Evolutionary conservation across 352 stramenopile species (phyloP), one percentile per base, ranked within the genome.

Genomic region (Phytophthora sp.): DNA sequence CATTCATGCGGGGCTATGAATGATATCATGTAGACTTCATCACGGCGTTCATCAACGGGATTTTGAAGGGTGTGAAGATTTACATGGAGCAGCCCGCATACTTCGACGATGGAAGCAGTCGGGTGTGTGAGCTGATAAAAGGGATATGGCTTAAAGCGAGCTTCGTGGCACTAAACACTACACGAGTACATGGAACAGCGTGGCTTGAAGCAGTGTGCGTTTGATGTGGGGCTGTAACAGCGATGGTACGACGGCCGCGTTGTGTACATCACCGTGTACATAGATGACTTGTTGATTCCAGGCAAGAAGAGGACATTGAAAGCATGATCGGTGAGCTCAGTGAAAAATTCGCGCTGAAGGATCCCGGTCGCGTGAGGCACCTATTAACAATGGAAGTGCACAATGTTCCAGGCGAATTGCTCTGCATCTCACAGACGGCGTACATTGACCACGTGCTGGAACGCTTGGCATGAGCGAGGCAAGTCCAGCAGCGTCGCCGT

Each of bases 11-110:
- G 12, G 54, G 7, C 1, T 36, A 26, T 4, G 41, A 61, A 4
- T 36, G 27, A 5, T 23, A 45, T 7, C 54, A 62, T 33, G 56
- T 39, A 1, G 56, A 63, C 16, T 51, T 50, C n/a, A 33, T 50
- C 1, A 64, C 54, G 3, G 54, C 54, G 8, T 62, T 62, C 21
- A 20, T 62, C 0, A 62, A 54, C 12, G 33, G 54, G 11, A 13
- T 15, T 12, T 8, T 62, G 27, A 29, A 27, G 3, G 54, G 54
- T 1, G 54, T 53, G 2, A 38, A 46, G 13, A 62, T 54, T 13
- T 62, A 47, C 41, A 53, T 62, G 41, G 41, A 61, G 38, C 53
- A 63, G 23, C 55, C 42, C 4, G 18, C 13, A 2, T 35, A 47
- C 7, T 63, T 54, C 21, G 35, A 58, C 15, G 23, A 50, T 21